phyloP scores from a whole-genome alignment of 768 basidiomycete genomes.

The Pleurotus eryngii region DNA sequence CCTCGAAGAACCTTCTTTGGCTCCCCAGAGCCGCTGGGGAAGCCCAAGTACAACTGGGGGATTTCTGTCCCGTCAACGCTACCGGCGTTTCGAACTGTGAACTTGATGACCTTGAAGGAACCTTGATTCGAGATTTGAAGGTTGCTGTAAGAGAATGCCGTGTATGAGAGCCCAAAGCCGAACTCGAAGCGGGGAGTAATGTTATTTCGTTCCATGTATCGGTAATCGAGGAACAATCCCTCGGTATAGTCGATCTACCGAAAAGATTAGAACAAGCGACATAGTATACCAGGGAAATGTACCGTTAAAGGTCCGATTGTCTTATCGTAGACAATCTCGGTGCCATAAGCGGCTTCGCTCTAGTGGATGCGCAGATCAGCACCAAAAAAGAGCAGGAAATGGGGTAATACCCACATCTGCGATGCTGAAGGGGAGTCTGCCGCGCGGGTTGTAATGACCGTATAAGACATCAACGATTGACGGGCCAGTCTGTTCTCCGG shows the following conservation, averaged over 20 bases:
- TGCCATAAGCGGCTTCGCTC: conserved; percentile 1
- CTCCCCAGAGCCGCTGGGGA: background rate
- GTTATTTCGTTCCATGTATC: conserved; percentile 60
- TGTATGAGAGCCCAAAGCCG: conserved; percentile 45
- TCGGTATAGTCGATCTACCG: conserved; percentile 64
- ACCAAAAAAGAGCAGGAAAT: background rate
- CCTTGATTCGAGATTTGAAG: background rate
- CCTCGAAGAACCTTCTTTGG: background rate
- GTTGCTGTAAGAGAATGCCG: conserved; percentile 54
- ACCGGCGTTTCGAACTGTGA: background rate
- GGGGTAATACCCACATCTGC: conserved; percentile 35
- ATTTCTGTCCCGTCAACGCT: conserved; percentile 2
- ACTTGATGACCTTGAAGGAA: background rate
- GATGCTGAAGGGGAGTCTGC: conserved; percentile 71
- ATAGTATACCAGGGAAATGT: conserved; percentile 1
- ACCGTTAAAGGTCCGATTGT: conserved; percentile 15
- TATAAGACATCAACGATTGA: conserved; percentile 67
- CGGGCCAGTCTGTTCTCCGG: conserved; percentile 72
- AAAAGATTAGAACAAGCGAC: conserved; percentile 11
- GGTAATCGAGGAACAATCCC: conserved; percentile 66
- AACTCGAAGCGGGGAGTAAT: conserved; percentile 8
- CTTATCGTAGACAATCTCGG: conserved; percentile 1
- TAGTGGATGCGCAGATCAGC: background rate
- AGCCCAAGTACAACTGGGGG: background rate
- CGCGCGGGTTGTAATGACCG: conserved; percentile 61